phyloP scores from a whole-genome alignment of 1,284 basidiomycete species.

The Megacollybia platyphylla region DNA sequence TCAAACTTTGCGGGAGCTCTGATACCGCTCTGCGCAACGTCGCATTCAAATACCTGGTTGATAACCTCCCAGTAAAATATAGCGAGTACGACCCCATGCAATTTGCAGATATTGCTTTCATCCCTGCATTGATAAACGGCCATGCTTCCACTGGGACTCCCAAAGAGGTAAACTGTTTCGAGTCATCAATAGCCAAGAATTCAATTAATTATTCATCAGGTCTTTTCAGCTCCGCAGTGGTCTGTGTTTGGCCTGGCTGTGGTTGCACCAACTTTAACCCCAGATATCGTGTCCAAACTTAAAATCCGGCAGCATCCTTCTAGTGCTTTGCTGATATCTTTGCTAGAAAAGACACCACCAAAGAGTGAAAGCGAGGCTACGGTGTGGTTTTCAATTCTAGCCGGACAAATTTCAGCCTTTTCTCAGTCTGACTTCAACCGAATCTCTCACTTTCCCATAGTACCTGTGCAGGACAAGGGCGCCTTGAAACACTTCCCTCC shows the following conservation, averaged over 20 bases:
- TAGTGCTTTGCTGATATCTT: conserved; percentile 45
- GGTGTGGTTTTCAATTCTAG: conserved; percentile 69
- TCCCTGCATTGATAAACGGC: conserved; percentile 59
- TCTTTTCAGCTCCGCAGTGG: conserved; percentile 65
- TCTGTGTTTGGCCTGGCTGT: conserved; percentile 68
- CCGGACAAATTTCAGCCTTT: conserved; percentile 58
- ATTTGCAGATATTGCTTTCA: conserved; percentile 56
- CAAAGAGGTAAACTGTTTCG: conserved; percentile 34
- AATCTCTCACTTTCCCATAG: conserved; percentile 39
- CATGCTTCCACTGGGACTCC: conserved; percentile 50
- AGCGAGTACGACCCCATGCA: conserved; percentile 43
- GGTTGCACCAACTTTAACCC: conserved; percentile 41
- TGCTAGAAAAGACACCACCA: conserved; percentile 58
- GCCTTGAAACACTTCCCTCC: conserved; percentile 41
- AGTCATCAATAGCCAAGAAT: not conserved
- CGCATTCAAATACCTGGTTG: conserved; percentile 72
- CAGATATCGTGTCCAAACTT: conserved; percentile 56
- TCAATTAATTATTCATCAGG: conserved; percentile 25
- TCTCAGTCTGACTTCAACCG: conserved; percentile 27
- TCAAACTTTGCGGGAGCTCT: conserved; percentile 51
- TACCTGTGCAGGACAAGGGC: conserved; percentile 27
- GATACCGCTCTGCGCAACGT: conserved; percentile 32
- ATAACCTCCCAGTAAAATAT: conserved; percentile 54
- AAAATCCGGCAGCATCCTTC: conserved; percentile 70
- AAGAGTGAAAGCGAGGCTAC: conserved; percentile 40